Evolutionary conservation across 1,284 basidiomycete genomes (phyloP).

Genomic region (Ganoderma leucocontextum): DNA sequence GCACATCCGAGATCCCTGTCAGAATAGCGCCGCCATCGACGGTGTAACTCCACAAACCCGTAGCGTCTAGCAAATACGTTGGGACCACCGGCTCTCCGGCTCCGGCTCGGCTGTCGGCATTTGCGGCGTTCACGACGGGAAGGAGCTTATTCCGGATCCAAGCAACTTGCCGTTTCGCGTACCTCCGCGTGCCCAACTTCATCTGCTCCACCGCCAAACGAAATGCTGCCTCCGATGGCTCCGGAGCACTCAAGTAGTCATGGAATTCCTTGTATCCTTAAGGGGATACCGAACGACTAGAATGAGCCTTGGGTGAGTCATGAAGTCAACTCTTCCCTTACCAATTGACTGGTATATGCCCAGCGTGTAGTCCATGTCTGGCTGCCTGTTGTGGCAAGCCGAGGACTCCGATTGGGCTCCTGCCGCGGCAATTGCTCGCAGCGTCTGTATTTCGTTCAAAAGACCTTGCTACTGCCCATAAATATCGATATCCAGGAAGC

Average conservation of each 20-base stretch:
- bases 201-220: constrained; percentile 75
- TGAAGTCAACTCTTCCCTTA: constrained; percentile 42
- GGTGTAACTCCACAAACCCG: constrained; percentile 55
- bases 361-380: constrained; percentile 65
- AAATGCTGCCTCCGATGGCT: constrained; percentile 57
- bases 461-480: constrained; percentile 72
- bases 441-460: constrained; percentile 78
- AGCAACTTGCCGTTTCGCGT: constrained; percentile 90
- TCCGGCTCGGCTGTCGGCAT: constrained; percentile 40
- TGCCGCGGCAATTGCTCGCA: constrained; percentile 50
- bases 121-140: constrained; percentile 71
- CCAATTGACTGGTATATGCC: constrained; percentile 98
- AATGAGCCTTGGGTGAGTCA: neutral
- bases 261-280: constrained; percentile 93
- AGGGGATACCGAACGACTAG: neutral
- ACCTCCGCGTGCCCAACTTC: constrained; percentile 90
- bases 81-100: constrained; percentile 42
- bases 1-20: constrained; percentile 25
- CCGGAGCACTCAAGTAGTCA: constrained; percentile 59
- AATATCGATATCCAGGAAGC: constrained; percentile 15
- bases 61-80: constrained; percentile 79
- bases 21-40: constrained; percentile 5
- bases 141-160: constrained; percentile 95
- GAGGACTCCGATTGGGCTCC: constrained; percentile 5
- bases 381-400: constrained; percentile 1